These are phyloP conservation scores for Saturnispora ahearnii DNA, from an alignment of 805 yeast species.

Conservation along the genomic window DNA sequence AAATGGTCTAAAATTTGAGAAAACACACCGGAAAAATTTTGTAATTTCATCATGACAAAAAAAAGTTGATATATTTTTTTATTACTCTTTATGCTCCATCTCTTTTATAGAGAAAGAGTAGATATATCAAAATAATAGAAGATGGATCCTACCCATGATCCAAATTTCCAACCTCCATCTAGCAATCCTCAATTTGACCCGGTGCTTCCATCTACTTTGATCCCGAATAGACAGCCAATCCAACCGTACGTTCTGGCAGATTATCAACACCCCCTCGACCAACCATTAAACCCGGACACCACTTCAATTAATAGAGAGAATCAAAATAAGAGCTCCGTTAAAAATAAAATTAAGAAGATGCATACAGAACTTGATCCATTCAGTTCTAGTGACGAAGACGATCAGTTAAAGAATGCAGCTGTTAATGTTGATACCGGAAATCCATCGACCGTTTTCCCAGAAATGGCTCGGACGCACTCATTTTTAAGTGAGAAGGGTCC, in stretches of 20 bases:
- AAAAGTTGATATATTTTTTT: background rate
- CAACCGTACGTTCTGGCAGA: constrained; percentile 75
- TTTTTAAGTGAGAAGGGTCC: constrained; percentile 28
- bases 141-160: constrained; percentile 93
- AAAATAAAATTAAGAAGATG: constrained; percentile 31
- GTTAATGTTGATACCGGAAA: background rate
- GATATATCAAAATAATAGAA: background rate
- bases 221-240: constrained; percentile 70
- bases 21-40: background rate
- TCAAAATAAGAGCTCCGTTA: constrained; percentile 8
- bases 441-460: constrained; percentile 15
- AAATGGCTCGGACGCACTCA: constrained; percentile 21
- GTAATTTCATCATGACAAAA: background rate
- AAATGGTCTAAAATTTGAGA: constrained; percentile 5
- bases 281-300: constrained; percentile 42
- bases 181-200: constrained; percentile 53
- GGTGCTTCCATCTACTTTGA: constrained; percentile 55
- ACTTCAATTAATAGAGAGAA: constrained; percentile 13
- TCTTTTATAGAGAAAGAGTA: background rate
- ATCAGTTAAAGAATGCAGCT: background rate
- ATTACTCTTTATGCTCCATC: background rate
- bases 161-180: constrained; percentile 82
- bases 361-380: constrained; percentile 52
- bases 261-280: constrained; percentile 59
- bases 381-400: constrained; percentile 40